A percentile compares a stretch with the other conserved stretches of the same genome.
These are phyloP conservation scores for Vaccinium corymbosum DNA, from an alignment of 148 eudicot genomes.

Conservation along the genomic window DNA sequence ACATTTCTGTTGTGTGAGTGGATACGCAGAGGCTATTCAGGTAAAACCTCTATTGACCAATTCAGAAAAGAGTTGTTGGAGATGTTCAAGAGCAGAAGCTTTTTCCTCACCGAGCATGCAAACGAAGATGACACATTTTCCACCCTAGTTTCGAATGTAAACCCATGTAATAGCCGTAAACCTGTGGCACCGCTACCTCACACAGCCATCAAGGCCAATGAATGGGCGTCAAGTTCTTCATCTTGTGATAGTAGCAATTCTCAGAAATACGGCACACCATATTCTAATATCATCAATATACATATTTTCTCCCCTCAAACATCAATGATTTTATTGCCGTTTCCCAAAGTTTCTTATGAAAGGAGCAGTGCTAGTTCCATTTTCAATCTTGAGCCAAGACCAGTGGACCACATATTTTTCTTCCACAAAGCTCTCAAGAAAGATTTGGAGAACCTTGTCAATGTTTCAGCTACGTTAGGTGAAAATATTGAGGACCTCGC, in stretches of 20 bases:
- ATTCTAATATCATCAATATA: conserved; percentile 41
- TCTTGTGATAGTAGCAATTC: conserved; percentile 21
- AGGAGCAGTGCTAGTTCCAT: conserved; percentile 18
- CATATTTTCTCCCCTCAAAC: conserved; percentile 43
- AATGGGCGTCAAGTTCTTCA: conserved; percentile 21
- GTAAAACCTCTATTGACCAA: conserved; percentile 49
- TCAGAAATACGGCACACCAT: conserved; percentile 31
- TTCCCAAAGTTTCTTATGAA: conserved; percentile 28
- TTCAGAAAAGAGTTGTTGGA: conserved; percentile 51
- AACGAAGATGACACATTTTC: conserved; percentile 21
- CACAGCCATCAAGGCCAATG: conserved; percentile 12
- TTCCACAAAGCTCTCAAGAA: conserved; percentile 89
- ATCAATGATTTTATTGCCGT: conserved; percentile 25
- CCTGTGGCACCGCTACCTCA: conserved; percentile 11
- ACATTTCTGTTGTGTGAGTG: conserved; percentile 65
- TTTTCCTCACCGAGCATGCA: conserved; percentile 41
- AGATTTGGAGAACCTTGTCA: conserved; percentile 63
- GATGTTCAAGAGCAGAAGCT: conserved; percentile 49
- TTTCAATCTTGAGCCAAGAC: conserved; percentile 49
- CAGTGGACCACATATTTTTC: conserved; percentile 69
- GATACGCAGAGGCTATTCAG: conserved; percentile 68
- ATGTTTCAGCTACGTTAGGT: conserved; percentile 49
- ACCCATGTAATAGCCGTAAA: conserved; percentile 20
- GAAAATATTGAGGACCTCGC: conserved; percentile 43
- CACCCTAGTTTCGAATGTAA: neutral